Percentiles rank a stretch among this genome's conserved stretches.
Evolutionary conservation across 2,329 filamentous ascomycete genomes (phyloP).

Genomic region (Cryphonectria naterciae): DNA sequence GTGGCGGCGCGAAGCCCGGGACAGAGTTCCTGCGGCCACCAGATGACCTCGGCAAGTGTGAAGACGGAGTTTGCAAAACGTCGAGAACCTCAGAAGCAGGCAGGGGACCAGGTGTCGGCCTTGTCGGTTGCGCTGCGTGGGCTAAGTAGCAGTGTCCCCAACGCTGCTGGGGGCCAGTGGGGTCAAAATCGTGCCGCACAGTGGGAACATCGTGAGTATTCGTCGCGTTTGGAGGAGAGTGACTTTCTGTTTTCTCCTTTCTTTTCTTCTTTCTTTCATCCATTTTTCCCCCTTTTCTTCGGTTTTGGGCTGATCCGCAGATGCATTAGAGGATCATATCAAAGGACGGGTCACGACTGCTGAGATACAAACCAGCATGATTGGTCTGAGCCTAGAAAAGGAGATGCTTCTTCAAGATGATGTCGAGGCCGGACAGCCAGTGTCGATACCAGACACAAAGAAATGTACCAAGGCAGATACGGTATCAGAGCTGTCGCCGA

Average conservation of each 20-base stretch:
- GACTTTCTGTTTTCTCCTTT: no score
- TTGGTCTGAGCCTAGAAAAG: neutral
- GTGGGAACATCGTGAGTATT: neutral
- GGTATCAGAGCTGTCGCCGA: neutral
- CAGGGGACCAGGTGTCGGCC: neutral
- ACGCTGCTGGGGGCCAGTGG: neutral
- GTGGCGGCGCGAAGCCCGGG: neutral
- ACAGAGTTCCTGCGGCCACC: neutral
- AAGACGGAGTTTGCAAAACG: slow-evolving; percentile 3
- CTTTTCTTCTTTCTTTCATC: no score
- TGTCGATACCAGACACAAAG: neutral
- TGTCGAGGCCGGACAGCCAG: neutral
- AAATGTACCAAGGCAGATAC: neutral
- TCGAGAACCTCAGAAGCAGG: neutral
- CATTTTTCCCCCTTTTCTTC: no score
- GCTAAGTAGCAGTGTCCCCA: neutral
- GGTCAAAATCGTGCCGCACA: neutral
- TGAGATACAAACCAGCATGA: neutral
- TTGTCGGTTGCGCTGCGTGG: slow-evolving; percentile 10
- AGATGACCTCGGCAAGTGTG: neutral
- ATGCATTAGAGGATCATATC: neutral
- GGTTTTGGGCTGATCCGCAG: no score
- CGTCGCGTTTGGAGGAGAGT: neutral
- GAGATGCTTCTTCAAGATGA: neutral
- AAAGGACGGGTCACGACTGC: neutral